These are phyloP conservation scores for Tinospora cordifolia DNA, from an alignment of 164 flowering plant species.

Conservation along the genomic window DNA sequence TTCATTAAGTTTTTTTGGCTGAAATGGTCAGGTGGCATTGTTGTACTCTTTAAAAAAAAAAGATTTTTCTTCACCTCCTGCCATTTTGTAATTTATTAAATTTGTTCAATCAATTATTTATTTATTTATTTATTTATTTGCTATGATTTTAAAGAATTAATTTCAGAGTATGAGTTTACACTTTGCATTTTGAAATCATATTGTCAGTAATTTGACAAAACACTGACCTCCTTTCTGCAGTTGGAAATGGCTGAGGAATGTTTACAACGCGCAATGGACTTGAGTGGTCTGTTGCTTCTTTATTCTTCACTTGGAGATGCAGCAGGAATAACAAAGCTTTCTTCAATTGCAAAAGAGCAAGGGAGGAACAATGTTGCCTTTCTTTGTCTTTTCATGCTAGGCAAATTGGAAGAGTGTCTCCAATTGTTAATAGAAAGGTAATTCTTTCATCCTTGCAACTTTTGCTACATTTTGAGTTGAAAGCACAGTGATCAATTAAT, in stretches of 20 bases:
- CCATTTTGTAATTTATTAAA: too few relatives aligned
- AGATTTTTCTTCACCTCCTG: too few relatives aligned
- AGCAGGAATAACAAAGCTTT: slow-evolving; percentile 72
- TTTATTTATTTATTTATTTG: background rate
- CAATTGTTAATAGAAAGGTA: slow-evolving; percentile 94
- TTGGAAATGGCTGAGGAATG: slow-evolving; percentile 95
- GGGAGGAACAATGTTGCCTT: slow-evolving; percentile 97
- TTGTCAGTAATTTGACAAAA: background rate
- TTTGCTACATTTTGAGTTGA: background rate
- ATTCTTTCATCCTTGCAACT: background rate
- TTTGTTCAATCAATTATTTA: too few relatives aligned
- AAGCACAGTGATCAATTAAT: background rate
- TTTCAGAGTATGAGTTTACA: slow-evolving; percentile 2
- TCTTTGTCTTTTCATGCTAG: slow-evolving; percentile 84
- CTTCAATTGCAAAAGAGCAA: slow-evolving; percentile 79
- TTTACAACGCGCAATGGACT: slow-evolving; percentile 73
- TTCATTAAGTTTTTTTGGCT: background rate
- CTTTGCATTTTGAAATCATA: background rate
- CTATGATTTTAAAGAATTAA: background rate
- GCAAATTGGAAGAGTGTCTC: slow-evolving; percentile 89
- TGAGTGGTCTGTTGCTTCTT: slow-evolving; percentile 86
- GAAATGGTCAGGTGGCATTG: background rate
- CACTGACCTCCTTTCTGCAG: slow-evolving; percentile 39
- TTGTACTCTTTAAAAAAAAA: too few relatives aligned
- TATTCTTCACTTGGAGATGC: slow-evolving; percentile 95